Conservation (phyloP, 2,329 filamentous ascomycete species). For the Pestalotiopsis sp. region DNA sequence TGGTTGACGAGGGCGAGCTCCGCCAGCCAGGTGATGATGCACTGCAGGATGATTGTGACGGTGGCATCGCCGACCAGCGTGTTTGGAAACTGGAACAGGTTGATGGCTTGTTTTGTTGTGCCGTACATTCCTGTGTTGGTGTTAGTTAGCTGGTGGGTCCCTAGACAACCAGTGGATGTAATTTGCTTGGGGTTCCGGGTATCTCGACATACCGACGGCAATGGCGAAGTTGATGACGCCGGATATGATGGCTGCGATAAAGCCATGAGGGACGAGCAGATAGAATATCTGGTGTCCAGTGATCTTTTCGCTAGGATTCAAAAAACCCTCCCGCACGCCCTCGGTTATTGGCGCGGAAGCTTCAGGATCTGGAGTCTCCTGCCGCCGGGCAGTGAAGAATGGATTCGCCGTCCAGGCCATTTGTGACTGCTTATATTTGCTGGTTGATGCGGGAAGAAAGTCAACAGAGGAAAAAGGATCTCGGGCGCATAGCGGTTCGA, state of each 20-base stretch:
- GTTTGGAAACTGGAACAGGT: conserved; percentile 52
- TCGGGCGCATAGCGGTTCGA: background rate
- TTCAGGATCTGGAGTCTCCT: background rate
- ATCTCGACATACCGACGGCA: conserved; percentile 45
- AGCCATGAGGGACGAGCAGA: conserved; percentile 48
- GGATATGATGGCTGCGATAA: conserved; percentile 49
- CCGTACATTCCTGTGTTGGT: conserved; percentile 11
- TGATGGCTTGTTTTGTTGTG: conserved; percentile 38
- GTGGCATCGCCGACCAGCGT: conserved; percentile 53
- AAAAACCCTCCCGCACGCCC: conserved; percentile 1
- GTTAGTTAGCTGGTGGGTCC: conserved; percentile 13
- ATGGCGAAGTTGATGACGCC: conserved; percentile 55
- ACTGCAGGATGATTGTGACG: conserved; percentile 55
- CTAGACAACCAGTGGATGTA: conserved; percentile 7
- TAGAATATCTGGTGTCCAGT: conserved; percentile 51
- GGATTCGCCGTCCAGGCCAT: conserved; percentile 11
- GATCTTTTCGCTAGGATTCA: conserved; percentile 38
- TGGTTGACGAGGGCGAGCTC: conserved; percentile 49
- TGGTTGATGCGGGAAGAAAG: background rate
- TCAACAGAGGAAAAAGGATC: background rate
- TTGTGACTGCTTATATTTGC: background rate
- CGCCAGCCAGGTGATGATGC: conserved; percentile 53
- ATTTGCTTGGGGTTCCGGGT: background rate
- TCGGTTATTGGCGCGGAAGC: background rate
- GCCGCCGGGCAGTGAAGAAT: background rate